Evolutionary conservation across 2,329 filamentous ascomycete species (phyloP), one percentile per base, ranked within the genome.

Genomic region (Plenodomus biglobosus): DNA sequence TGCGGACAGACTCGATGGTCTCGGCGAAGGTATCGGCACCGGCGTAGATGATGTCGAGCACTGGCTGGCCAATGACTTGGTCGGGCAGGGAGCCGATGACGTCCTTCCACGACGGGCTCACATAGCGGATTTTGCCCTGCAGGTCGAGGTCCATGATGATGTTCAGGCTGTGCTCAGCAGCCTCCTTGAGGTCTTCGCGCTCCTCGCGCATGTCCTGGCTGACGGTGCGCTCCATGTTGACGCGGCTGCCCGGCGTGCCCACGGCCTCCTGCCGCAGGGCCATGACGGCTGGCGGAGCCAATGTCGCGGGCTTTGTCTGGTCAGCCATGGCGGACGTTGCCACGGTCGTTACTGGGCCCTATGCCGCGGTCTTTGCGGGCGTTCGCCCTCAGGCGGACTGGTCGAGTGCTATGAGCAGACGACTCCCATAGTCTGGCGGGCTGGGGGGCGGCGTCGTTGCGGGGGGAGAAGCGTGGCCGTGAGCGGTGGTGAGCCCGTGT

Each of bases 151-250:
- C 92, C 68, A 99, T 82, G 70, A 99, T 96, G 56, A 95, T 89
- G 73, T 97, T 99, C 69, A 96, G 80, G 18, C 92, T 96, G 76
- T 96, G 90, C 75, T 97, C 92, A 42, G 92, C 94, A 35, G 92
- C 94, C 76, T 96, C 90, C 67, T 92, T 91, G 60, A 99, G 81
- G 70, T 97, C 92, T 69, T 96, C 88, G 54, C 92, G 84, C 76
- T 97, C 91, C 67, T 95, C 90, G 61, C 90, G 86, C 64, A 97
- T 96, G 70, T 96, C 86, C 73, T 91, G 85, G 74, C 88, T 96
- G 59, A 94, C 77, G 11, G 90, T 78, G 50, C 84, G 76, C 62
- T 80, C 76, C 80, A 85, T 82, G 46, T 57, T 61, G n/a, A 65
- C 56, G 39, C 68, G 68, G 11, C 63, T 59, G 43, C 52, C 53